Conservation (phyloP, 2,329 filamentous ascomycete genomes). For the Leptographium wingfieldii region DNA sequence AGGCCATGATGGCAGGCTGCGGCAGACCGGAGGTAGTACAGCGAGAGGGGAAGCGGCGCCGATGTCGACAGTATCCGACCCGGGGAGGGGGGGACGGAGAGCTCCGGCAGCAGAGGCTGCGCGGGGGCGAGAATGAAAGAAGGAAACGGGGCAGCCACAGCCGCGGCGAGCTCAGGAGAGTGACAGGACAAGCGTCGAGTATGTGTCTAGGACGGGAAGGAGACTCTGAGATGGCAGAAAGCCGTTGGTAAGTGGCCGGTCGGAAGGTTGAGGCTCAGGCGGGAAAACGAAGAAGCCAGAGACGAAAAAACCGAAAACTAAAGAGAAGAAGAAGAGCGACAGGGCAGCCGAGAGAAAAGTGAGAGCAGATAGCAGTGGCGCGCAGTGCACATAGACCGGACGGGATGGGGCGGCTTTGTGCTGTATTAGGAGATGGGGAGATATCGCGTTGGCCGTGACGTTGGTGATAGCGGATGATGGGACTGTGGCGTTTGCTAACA, state of each 20-base stretch:
- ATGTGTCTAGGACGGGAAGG: not conserved
- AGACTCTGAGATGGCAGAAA: not conserved
- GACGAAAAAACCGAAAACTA: not conserved
- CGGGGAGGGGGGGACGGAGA: not conserved
- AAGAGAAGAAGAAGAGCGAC: not conserved
- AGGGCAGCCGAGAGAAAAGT: not conserved
- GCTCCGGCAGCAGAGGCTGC: not conserved
- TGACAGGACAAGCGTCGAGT: not conserved
- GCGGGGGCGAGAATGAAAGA: not conserved
- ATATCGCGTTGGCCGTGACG: not conserved
- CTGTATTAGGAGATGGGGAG: not conserved
- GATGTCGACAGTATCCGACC: not conserved
- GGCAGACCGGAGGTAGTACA: not conserved
- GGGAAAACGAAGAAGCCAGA: not conserved
- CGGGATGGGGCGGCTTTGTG: not conserved
- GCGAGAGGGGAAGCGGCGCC: not conserved
- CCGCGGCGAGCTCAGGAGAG: not conserved
- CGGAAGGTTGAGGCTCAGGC: not conserved
- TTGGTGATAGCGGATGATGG: not conserved
- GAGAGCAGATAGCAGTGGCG: not conserved
- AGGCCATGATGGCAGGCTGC: constrained; percentile 45
- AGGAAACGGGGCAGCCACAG: not conserved
- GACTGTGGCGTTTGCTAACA: constrained; percentile 1
- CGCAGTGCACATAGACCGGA: not conserved
- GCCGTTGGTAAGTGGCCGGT: not conserved